Base-by-base conservation (phyloP, 2,329 filamentous ascomycete genomes). In the Neofusicoccum kwambonambiense region DNA sequence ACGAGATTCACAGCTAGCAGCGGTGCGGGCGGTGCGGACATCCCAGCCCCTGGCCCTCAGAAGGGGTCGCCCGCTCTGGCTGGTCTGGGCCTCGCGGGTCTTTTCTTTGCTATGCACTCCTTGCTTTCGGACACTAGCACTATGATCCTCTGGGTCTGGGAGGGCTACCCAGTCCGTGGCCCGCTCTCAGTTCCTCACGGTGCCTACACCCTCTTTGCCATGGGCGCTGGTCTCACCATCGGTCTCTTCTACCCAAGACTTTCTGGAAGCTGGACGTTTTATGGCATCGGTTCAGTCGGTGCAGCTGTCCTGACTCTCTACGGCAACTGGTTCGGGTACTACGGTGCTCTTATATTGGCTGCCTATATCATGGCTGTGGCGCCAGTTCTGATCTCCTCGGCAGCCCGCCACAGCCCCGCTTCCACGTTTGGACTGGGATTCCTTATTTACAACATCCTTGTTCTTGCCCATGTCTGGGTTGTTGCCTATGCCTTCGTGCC, bases 131-230 rank as follows among this genome's bases (percentile, higher is more conserved):
- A 99, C 75, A 96, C 93, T 0, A 98, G 95, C 81, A 99, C 95
- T 62, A 98, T 99, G 93, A 97, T 98, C 65, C 84, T 93, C 15
- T 99, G 95, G 95, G 92, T 92, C 2, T 99, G 95, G 95, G 93
- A 97, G 71, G 95, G 95, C 6, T 99, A 91, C 72, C 95, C 95
- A 13, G 87, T 98, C 45, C 88, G 90, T 57, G 95, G 95, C 6
- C 95, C 95, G 2, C 87, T 95, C 57, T 87, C 93, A 67, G 92
- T 89, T 54, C 92, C 93, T n/a, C 93, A 98, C 72, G 95, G 93
- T 62, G 92, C 91, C 71, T 87, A 90, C 75, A 97, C 93, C 1
- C 86, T 97, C 61, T 85, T 91, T 62, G 89, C 89, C 66, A 99
- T 99, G 95, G 92, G 91, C 34, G 80, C 83, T 45, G 95, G 95